These are phyloP conservation scores for Rheum nobile DNA, from an alignment of 148 eudicot species.

Conservation along the genomic window DNA sequence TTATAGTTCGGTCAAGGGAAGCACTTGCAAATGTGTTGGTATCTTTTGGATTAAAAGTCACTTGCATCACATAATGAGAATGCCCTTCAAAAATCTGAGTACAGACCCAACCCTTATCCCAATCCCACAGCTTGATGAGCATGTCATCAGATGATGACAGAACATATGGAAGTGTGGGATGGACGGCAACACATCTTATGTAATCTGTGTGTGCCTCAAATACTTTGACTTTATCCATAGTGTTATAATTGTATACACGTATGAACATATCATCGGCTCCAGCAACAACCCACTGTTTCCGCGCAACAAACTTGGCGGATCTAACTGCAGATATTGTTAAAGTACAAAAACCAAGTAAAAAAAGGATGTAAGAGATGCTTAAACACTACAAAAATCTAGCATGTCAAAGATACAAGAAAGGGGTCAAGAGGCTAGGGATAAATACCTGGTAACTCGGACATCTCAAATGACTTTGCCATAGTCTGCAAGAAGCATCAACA, in stretches of 20 bases:
- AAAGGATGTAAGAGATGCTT: not conserved
- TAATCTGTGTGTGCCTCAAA: conserved; percentile 71
- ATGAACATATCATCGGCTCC: conserved; percentile 35
- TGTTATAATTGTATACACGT: conserved; percentile 47
- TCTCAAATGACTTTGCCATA: conserved; percentile 60
- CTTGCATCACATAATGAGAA: conserved; percentile 86
- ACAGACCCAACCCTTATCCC: conserved; percentile 83
- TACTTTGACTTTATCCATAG: conserved; percentile 50
- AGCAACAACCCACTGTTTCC: conserved; percentile 26
- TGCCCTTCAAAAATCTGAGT: conserved; percentile 72
- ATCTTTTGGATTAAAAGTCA: conserved; percentile 65
- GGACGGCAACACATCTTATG: conserved; percentile 67
- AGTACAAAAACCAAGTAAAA: not conserved
- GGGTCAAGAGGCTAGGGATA: not conserved
- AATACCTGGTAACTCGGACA: conserved; percentile 52
- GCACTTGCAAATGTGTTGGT: conserved; percentile 66
- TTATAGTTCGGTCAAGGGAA: conserved; percentile 66
- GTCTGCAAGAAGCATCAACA: conserved; percentile 26
- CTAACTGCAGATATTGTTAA: conserved; percentile 21
- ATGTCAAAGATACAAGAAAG: not conserved
- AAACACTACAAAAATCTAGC: not conserved
- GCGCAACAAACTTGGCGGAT: conserved; percentile 28
- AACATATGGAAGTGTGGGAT: conserved; percentile 65
- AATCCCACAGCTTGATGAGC: conserved; percentile 84
- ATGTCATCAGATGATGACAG: conserved; percentile 71